Percentiles rank a stretch among this genome's conserved stretches.
These are phyloP conservation scores for Russula foetens DNA, from an alignment of 768 basidiomycete genomes.

Conservation along the genomic window DNA sequence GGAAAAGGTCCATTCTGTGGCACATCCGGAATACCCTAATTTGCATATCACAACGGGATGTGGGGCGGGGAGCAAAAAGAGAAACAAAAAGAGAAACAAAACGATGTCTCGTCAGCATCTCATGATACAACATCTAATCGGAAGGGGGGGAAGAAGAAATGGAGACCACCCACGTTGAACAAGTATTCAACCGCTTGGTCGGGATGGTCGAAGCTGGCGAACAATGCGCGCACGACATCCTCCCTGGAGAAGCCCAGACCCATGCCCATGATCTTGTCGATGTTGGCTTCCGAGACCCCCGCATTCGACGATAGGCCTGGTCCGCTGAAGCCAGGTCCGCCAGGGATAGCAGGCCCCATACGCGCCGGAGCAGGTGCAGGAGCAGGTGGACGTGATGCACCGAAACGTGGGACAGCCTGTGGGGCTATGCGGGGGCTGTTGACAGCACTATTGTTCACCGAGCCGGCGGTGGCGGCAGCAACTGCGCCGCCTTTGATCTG, in stretches of 20 bases:
- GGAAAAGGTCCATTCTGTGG: constrained; percentile 42
- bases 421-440: constrained; percentile 3
- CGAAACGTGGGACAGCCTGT: constrained; percentile 20
- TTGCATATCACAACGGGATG: not conserved
- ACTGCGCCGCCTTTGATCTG: constrained; percentile 48
- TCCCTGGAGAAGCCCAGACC: constrained; percentile 70
- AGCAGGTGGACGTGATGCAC: constrained; percentile 17
- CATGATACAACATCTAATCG: not conserved
- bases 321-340: constrained; percentile 34
- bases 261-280: constrained; percentile 86
- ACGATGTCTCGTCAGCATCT: constrained; percentile 12
- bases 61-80: no score
- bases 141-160: no score
- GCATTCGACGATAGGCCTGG: constrained; percentile 63
- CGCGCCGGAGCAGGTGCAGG: constrained; percentile 14
- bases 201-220: constrained; percentile 93
- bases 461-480: no score
- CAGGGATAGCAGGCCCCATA: constrained; percentile 7
- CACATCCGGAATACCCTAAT: constrained; percentile 66
- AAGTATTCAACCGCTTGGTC: constrained; percentile 95
- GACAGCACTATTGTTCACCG: constrained; percentile 21
- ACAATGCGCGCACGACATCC: constrained; percentile 73
- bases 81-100: not conserved
- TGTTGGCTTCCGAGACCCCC: constrained; percentile 59
- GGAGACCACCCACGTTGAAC: constrained; percentile 72